Percentiles rank a stretch among this genome's conserved stretches.
phyloP scores from a whole-genome alignment of 495 filamentous ascomycete genomes.

The Trichoderma gamsii region DNA sequence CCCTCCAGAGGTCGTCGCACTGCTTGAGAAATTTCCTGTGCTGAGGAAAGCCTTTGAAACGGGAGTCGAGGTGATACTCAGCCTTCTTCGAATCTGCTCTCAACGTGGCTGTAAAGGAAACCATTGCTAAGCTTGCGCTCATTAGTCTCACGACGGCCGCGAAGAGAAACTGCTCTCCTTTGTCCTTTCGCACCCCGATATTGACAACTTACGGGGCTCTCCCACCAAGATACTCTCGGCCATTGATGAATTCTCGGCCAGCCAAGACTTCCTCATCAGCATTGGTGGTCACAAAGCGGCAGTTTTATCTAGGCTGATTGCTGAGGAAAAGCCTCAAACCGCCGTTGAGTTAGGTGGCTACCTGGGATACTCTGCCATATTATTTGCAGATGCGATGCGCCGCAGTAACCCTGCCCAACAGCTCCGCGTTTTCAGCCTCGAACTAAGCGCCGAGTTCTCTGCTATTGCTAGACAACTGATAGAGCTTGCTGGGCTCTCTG shows the following conservation, averaged over 20 bases:
- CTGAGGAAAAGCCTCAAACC: slow-evolving; percentile 51
- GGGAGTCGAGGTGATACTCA: background rate
- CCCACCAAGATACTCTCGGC: slow-evolving; percentile 57
- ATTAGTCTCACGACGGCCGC: slow-evolving; percentile 52
- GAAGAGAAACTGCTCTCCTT: slow-evolving; percentile 67
- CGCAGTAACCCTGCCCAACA: slow-evolving; percentile 43
- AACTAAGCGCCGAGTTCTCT: slow-evolving; percentile 61
- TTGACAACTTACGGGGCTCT: slow-evolving; percentile 53
- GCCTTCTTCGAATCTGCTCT: too few species aligned
- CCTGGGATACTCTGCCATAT: slow-evolving; percentile 70
- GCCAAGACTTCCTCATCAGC: slow-evolving; percentile 69
- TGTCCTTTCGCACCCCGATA: slow-evolving; percentile 51
- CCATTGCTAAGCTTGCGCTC: background rate
- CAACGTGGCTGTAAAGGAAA: background rate
- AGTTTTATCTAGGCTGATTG: slow-evolving; percentile 59
- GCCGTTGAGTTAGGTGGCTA: slow-evolving; percentile 73
- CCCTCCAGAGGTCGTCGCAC: too few species aligned
- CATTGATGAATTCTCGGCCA: slow-evolving; percentile 66
- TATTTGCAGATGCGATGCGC: slow-evolving; percentile 59
- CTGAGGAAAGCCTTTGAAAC: background rate
- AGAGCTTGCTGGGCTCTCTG: slow-evolving; percentile 59
- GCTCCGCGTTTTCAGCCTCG: slow-evolving; percentile 58
- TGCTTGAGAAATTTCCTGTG: too few species aligned
- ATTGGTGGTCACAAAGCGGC: slow-evolving; percentile 67
- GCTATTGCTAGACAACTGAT: slow-evolving; percentile 58